Evolutionary conservation across 2,329 filamentous ascomycete genomes (phyloP), one percentile per base, ranked within the genome.

Genomic region (Ampelomyces quisqualis): DNA sequence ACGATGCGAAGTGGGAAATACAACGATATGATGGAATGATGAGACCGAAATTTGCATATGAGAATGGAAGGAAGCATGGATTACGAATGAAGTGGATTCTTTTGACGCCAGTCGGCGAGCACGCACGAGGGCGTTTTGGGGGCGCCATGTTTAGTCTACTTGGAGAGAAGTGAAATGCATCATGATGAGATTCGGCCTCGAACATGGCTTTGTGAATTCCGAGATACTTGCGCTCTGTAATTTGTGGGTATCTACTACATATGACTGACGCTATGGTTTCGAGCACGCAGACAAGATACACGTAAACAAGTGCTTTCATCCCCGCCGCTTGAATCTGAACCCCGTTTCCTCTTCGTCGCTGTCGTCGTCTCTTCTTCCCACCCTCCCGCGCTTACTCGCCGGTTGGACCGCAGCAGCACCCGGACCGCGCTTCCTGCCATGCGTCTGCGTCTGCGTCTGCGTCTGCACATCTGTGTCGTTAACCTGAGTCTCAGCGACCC

Each of bases 291-390:
- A 7, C 8, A 18, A 6, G 11, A 24, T 10, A 19, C 13, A 18
- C 19, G 7, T 31, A 10, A 5, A 3, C 15, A 20, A 14, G 2
- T 21, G 19, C n/a, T 23, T 27, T 28, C 41, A 48, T 29, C 38
- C 45, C 31, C 53, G 51, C 34, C 53, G 68, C 50, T 73, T 73
- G 51, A 82, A 81, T 39, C 75, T 71, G 52, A 80, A 79, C 21
- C 76, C 76, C 43, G 75, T 67, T 48, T 76, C 77, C 53, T 81
- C 78, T 19, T 80, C 79, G 55, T 79, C 78, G 30, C 79, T 79
- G 28, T 75, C 77, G 22, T 77, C 75, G 5, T 68, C 64, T 22
- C 55, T 52, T 30, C 44, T 49, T 3, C 37, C 23, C 19, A 50
- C 31, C 19, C 53, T 58, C 3, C 50, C 53, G 39, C 53, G 60